Percentiles rank a stretch among this genome's conserved stretches.
These are phyloP conservation scores for Metschnikowia orientalis DNA, from an alignment of 805 yeast species.

Conservation along the genomic window DNA sequence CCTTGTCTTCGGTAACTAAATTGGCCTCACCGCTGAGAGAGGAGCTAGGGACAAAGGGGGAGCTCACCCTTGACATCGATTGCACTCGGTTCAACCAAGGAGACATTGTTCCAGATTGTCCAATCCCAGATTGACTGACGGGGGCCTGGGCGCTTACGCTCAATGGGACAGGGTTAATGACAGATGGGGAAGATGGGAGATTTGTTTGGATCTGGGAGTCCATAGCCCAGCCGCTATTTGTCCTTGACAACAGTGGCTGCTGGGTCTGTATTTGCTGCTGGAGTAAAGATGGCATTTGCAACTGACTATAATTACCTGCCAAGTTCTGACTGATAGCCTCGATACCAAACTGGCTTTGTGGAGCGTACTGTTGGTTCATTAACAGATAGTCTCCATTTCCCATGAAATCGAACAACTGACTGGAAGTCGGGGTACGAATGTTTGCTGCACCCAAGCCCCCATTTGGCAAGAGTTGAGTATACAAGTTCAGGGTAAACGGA, in stretches of 20 bases:
- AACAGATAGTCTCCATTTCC: constrained; percentile 14
- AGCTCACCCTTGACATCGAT: constrained; percentile 33
- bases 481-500: constrained; percentile 18
- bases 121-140: constrained; percentile 19
- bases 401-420: constrained; percentile 18
- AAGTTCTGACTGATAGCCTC: constrained; percentile 19
- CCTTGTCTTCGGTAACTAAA: constrained; percentile 21
- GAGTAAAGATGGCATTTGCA: constrained; percentile 33
- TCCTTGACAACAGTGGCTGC: constrained; percentile 29
- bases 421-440: constrained; percentile 20
- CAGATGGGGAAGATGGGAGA: constrained; percentile 29
- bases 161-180: constrained; percentile 20
- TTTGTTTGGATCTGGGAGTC: constrained; percentile 23
- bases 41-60: constrained; percentile 34
- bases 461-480: constrained; percentile 28
- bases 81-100: constrained; percentile 38
- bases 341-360: constrained; percentile 24
- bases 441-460: constrained; percentile 27
- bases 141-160: constrained; percentile 6
- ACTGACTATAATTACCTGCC: constrained; percentile 11
- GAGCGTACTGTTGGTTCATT: constrained; percentile 21
- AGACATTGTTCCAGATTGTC: constrained; percentile 38
- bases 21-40: constrained; percentile 8
- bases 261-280: constrained; percentile 29
- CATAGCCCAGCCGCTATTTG: constrained; percentile 39